A percentile compares a stretch with the other conserved stretches of the same genome.
Conservation (phyloP, 805 yeast genomes). For the Spathaspora passalidarum region DNA sequence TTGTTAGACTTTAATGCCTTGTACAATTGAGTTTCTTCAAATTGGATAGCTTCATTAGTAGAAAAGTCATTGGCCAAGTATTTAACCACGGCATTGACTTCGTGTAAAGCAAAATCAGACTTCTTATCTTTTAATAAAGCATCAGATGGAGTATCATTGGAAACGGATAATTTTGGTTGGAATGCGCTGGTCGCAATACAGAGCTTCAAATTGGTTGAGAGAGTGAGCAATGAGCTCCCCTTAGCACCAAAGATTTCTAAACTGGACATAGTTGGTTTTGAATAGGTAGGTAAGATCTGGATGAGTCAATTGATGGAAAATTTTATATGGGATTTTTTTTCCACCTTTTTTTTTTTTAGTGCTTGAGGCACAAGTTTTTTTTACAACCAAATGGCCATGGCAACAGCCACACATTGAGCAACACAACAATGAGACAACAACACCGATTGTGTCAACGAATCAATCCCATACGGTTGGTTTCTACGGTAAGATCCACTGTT, state of each 20-base stretch:
- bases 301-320: not conserved
- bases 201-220: conserved; percentile 42
- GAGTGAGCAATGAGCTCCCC: conserved; percentile 21
- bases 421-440: not conserved
- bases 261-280: conserved; percentile 5
- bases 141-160: conserved; percentile 15
- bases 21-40: conserved; percentile 46
- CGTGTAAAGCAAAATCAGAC: conserved; percentile 47
- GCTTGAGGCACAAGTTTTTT: no score
- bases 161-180: conserved; percentile 20
- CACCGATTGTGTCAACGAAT: no score
- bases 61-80: conserved; percentile 53
- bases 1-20: conserved; percentile 35
- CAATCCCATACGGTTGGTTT: not conserved
- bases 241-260: conserved; percentile 29
- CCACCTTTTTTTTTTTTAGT: no score
- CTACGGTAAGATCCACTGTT: not conserved
- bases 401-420: not conserved
- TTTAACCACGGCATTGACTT: conserved; percentile 69
- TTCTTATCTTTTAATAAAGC: conserved; percentile 34
- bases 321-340: no score
- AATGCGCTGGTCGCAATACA: conserved; percentile 39
- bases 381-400: not conserved
- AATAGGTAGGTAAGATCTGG: not conserved
- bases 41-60: conserved; percentile 26